phyloP scores from a whole-genome alignment of 129 eudicot species.

The Smallanthus sonchifolius region DNA sequence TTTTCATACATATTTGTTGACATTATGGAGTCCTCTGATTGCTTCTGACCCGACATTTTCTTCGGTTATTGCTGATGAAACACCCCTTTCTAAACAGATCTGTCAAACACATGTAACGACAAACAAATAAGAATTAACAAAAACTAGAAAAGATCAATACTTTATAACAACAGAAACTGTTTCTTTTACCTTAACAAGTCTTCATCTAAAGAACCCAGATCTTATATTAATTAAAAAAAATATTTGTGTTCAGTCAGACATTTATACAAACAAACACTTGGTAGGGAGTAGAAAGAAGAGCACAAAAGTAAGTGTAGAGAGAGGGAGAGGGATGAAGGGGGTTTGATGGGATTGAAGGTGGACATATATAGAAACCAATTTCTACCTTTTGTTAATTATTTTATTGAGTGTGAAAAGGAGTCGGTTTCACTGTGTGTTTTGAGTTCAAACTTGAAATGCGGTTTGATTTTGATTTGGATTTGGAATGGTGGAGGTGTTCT shows the following conservation, averaged over 20 bases:
- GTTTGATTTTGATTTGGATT: no score
- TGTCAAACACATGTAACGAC: slow-evolving; percentile 16
- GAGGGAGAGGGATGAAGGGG: slow-evolving; percentile 15
- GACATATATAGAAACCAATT: slow-evolving; percentile 33
- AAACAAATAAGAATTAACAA: slow-evolving; percentile 20
- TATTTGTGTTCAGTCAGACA: slow-evolving; percentile 8
- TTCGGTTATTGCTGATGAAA: slow-evolving; percentile 10
- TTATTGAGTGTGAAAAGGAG: background rate
- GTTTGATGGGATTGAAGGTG: slow-evolving; percentile 9
- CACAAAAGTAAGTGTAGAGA: background rate
- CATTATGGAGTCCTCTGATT: slow-evolving; percentile 85
- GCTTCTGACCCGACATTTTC: slow-evolving; percentile 73
- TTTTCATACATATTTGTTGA: slow-evolving; percentile 53
- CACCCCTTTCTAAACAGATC: slow-evolving; percentile 17
- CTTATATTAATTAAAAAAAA: slow-evolving; percentile 15
- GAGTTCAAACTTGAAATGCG: no score
- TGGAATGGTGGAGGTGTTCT: no score
- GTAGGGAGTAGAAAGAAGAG: background rate
- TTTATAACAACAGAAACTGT: background rate
- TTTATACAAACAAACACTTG: slow-evolving; percentile 2
- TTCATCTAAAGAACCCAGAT: slow-evolving; percentile 23
- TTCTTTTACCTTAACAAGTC: slow-evolving; percentile 19
- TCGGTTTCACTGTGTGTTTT: no score
- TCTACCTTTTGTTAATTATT: slow-evolving; percentile 22
- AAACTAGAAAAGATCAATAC: slow-evolving; percentile 12